Conservation (phyloP, 2,329 filamentous ascomycete species). For the Trichoderma koningiopsis region DNA sequence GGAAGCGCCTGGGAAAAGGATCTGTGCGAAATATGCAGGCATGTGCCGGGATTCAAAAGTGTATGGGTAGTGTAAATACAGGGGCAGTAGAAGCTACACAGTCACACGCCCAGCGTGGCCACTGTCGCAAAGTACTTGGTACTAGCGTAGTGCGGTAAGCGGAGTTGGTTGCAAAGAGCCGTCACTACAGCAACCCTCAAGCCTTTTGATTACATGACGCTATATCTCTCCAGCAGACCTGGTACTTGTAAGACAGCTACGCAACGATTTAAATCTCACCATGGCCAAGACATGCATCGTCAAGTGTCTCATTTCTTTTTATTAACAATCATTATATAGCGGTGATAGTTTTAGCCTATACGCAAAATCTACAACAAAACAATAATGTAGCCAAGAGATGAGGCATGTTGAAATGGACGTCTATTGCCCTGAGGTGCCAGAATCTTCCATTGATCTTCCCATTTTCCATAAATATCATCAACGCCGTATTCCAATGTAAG, state of each 20-base stretch:
- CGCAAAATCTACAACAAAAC: slow-evolving; percentile 4
- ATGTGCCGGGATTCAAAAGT: slow-evolving; percentile 2
- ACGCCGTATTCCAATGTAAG: slow-evolving; percentile 1
- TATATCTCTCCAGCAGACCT: background rate
- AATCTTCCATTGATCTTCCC: slow-evolving; percentile 3
- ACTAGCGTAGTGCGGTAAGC: background rate
- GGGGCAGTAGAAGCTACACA: background rate
- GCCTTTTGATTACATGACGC: background rate
- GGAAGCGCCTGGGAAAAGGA: slow-evolving; percentile 6
- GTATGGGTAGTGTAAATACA: slow-evolving; percentile 5
- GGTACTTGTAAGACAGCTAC: background rate
- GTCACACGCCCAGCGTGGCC: background rate
- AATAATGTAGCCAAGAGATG: background rate
- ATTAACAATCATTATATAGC: background rate
- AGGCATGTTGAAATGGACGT: background rate
- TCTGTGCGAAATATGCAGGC: slow-evolving; percentile 16
- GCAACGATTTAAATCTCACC: background rate
- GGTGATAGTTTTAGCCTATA: background rate
- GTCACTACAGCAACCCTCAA: slow-evolving; percentile 21
- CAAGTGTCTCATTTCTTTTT: background rate
- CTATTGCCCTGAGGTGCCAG: background rate
- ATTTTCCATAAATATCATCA: background rate
- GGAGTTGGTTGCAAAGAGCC: background rate
- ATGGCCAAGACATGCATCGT: background rate
- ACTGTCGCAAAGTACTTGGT: background rate